These are phyloP conservation scores for Amniculicola lignicola DNA, from an alignment of 495 filamentous ascomycete genomes.

Conservation along the genomic window DNA sequence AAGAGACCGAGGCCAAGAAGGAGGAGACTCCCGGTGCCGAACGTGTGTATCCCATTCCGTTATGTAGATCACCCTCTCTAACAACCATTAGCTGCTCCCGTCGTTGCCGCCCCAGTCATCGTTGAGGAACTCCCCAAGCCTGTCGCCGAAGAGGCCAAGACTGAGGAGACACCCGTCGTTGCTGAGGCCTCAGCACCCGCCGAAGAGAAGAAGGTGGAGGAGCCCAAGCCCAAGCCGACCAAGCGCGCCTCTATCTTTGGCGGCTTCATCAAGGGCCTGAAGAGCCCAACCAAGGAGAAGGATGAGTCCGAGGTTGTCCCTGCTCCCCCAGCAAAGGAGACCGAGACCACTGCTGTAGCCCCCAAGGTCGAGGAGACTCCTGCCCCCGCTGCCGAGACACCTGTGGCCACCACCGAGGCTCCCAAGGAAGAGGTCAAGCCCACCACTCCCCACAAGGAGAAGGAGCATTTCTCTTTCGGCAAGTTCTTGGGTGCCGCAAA, in stretches of 20 bases:
- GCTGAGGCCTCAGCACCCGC: not conserved
- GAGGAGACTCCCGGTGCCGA: slow-evolving; percentile 27
- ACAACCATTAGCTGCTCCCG: slow-evolving; percentile 3
- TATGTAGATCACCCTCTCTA: not conserved
- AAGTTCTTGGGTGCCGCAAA: slow-evolving; percentile 29
- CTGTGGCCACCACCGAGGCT: slow-evolving; percentile 17
- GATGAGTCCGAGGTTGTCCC: slow-evolving; percentile 40
- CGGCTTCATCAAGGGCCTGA: slow-evolving; percentile 39
- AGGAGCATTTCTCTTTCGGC: slow-evolving; percentile 31
- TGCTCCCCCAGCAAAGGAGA: slow-evolving; percentile 39
- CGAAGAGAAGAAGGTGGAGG: slow-evolving; percentile 32
- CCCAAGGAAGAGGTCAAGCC: slow-evolving; percentile 42
- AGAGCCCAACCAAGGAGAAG: slow-evolving; percentile 43
- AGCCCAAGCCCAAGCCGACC: slow-evolving; percentile 37
- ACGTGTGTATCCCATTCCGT: slow-evolving; percentile 32
- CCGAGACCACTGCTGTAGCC: slow-evolving; percentile 30
- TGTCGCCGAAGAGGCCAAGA: slow-evolving; percentile 35
- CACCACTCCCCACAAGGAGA: slow-evolving; percentile 31
- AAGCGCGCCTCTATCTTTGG: slow-evolving; percentile 46
- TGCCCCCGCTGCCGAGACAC: slow-evolving; percentile 9
- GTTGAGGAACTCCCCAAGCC: slow-evolving; percentile 36
- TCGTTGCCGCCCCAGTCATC: slow-evolving; percentile 30
- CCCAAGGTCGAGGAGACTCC: slow-evolving; percentile 31
- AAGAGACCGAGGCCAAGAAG: slow-evolving; percentile 49
- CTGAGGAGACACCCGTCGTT: slow-evolving; percentile 32